Evolutionary conservation across 805 yeast species (phyloP).

Genomic region (Metschnikowia lachancei): DNA sequence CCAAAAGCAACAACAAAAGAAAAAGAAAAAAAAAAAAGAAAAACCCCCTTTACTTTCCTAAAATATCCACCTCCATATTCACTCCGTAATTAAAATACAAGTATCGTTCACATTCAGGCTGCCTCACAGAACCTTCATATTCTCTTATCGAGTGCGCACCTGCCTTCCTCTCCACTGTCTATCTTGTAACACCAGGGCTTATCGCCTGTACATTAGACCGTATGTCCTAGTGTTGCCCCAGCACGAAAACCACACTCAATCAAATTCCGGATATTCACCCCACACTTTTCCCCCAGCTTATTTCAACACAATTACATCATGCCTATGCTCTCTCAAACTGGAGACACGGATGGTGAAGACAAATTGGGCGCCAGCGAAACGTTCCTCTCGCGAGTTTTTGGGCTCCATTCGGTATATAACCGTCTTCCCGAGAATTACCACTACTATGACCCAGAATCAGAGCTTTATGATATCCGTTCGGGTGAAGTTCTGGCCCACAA

Average conservation of each 20-base stretch:
- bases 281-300: too few species aligned
- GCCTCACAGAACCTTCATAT: too few species aligned
- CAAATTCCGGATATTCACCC: too few species aligned
- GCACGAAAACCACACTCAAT: background rate
- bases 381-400: conserved; percentile 63
- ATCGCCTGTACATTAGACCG: conserved; percentile 3
- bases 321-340: background rate
- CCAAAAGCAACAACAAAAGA: too few species aligned
- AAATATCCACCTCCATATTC: too few species aligned
- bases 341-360: background rate
- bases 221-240: background rate
- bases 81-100: too few species aligned
- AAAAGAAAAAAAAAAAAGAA: too few species aligned
- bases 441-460: conserved; percentile 36
- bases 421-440: conserved; percentile 40
- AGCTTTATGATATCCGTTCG: conserved; percentile 7
- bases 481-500: conserved; percentile 4
- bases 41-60: too few species aligned
- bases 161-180: background rate
- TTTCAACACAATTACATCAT: background rate
- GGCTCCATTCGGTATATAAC: conserved; percentile 45
- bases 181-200: conserved; percentile 1
- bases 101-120: too few species aligned
- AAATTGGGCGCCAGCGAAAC: conserved; percentile 40
- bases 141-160: background rate